Evolutionary conservation across 228 moss, liverwort and hornwort species (phyloP).

Genomic region (Sphagnum fallax): DNA sequence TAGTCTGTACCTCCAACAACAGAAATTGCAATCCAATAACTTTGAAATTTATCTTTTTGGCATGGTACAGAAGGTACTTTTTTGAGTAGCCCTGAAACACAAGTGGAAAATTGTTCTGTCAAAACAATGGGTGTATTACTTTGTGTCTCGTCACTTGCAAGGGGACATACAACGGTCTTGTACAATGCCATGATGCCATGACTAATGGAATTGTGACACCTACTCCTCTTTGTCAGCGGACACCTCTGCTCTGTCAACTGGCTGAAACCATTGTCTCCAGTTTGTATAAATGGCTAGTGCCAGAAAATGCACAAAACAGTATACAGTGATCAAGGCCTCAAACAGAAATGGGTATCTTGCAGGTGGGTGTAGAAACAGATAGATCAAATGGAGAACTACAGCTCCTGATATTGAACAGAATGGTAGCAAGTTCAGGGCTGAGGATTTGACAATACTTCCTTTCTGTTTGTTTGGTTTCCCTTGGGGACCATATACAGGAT

Average conservation of each 20-base stretch:
- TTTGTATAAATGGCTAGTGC: slow-evolving; percentile 61
- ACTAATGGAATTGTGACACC: too few species aligned
- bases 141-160: too few species aligned
- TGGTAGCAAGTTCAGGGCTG: slow-evolving; percentile 13
- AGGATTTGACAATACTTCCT: slow-evolving; percentile 1
- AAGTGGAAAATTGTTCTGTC: too few species aligned
- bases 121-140: too few species aligned
- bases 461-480: slow-evolving; percentile 6
- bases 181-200: too few species aligned
- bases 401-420: slow-evolving; percentile 46
- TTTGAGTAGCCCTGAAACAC: too few species aligned
- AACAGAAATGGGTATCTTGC: slow-evolving; percentile 72
- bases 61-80: too few species aligned
- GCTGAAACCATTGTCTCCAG: slow-evolving; percentile 71
- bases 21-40: too few species aligned
- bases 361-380: slow-evolving; percentile 58
- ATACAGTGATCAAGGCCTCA: slow-evolving; percentile 77
- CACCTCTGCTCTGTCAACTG: slow-evolving; percentile 31
- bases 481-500: slow-evolving; percentile 14
- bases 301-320: slow-evolving; percentile 73
- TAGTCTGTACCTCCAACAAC: too few species aligned
- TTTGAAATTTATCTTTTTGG: too few species aligned
- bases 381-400: slow-evolving; percentile 50
- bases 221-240: not conserved
- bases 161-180: too few species aligned